Evolutionary conservation across 2,329 filamentous ascomycete genomes (phyloP), one percentile per base, ranked within the genome.

Genomic region (Polychaeton citri): DNA sequence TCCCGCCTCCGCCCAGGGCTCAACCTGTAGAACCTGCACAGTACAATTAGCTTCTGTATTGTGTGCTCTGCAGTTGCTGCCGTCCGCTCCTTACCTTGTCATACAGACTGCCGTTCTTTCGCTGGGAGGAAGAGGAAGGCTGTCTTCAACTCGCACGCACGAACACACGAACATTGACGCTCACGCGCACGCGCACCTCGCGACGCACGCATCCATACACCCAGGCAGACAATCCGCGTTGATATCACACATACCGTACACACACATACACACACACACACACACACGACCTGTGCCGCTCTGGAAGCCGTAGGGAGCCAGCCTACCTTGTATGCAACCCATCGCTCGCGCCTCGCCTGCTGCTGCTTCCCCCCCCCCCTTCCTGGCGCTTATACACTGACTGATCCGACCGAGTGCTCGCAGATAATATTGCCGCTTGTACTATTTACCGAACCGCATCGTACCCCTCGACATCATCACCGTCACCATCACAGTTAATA

Each of bases 61-160:
- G 40, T 44, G 42, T 34, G 36, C 21, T 19, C 37, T 35, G 24
- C 36, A 36, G 36, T 44, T 43, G 43, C 30, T 39, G 43, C 43
- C 38, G 43, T 46, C 43, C 43, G 33, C 30, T 43, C 41, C 26
- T 43, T 43, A 43, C 24, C 24, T 12, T 15, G 12, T 28, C 12
- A 10, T 15, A 28, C 12, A 12, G 12, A 7, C 7, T 28, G 24
- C 24, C 15, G 24, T 28, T 28, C 24, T 28, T 28, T 28, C 24
- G 24, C 24, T 28, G 24, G 24, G 24, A 28, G 24, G 24, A 28
- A 28, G 24, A n/a, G n/a, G n/a, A n/a, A n/a, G n/a, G n/a, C n/a
- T n/a, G n/a, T n/a, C n/a, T n/a, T n/a, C n/a, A n/a, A n/a, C n/a
- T n/a, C n/a, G n/a, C n/a, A n/a, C n/a, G n/a, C n/a, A n/a, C n/a